phyloP scores from a whole-genome alignment of 805 yeast genomes.

The Ogataea paradorogensis region DNA sequence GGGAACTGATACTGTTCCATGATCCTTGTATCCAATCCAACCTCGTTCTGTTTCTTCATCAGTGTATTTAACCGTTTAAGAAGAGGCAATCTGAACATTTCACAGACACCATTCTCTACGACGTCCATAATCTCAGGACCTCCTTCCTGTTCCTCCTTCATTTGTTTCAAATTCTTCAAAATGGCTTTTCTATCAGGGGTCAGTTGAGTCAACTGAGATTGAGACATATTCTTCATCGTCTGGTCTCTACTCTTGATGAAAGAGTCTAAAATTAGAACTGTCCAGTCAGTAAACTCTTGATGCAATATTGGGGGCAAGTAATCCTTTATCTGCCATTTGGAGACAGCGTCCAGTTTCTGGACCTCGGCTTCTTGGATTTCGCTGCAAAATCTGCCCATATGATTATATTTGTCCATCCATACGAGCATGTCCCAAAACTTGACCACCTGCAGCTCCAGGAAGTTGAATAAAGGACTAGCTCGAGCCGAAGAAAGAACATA shows the following conservation, averaged over 20 bases:
- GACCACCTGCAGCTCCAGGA: slow-evolving; percentile 67
- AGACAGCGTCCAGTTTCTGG: slow-evolving; percentile 47
- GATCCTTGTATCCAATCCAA: slow-evolving; percentile 62
- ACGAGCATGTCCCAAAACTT: slow-evolving; percentile 90
- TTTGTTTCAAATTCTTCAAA: slow-evolving; percentile 48
- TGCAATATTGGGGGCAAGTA: slow-evolving; percentile 74
- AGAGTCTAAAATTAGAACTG: slow-evolving; percentile 69
- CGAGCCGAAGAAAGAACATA: slow-evolving; percentile 75
- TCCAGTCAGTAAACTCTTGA: slow-evolving; percentile 86
- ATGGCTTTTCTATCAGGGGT: slow-evolving; percentile 71
- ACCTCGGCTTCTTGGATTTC: slow-evolving; percentile 43
- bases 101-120: slow-evolving; percentile 46
- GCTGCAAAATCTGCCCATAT: slow-evolving; percentile 64
- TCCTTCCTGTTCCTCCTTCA: slow-evolving; percentile 27
- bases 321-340: slow-evolving; percentile 75
- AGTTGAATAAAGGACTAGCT: slow-evolving; percentile 77
- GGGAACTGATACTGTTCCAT: slow-evolving; percentile 72
- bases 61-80: slow-evolving; percentile 64
- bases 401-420: slow-evolving; percentile 94
- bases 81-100: slow-evolving; percentile 59
- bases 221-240: slow-evolving; percentile 20
- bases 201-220: slow-evolving; percentile 30
- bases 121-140: slow-evolving; percentile 11
- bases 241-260: slow-evolving; percentile 54
- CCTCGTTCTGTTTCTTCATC: slow-evolving; percentile 67